These are phyloP conservation scores for Linum tenue DNA, from an alignment of 345 rosid genomes.

Conservation along the genomic window DNA sequence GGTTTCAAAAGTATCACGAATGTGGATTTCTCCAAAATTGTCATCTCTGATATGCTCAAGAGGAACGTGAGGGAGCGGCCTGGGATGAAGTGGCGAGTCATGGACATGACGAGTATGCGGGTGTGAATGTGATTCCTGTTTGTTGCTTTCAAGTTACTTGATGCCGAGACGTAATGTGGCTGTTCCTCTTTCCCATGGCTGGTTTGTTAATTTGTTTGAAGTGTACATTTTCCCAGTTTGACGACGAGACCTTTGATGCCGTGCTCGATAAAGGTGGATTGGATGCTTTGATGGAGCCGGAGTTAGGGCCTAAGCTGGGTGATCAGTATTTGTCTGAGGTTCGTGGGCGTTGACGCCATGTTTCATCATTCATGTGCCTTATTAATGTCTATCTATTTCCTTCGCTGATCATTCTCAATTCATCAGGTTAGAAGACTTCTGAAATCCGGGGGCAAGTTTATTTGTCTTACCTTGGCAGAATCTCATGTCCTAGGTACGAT, in stretches of 20 bases:
- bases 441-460: conserved; percentile 62
- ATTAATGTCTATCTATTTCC: neutral
- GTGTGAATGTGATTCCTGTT: neutral
- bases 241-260: conserved; percentile 46
- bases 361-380: neutral
- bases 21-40: conserved; percentile 83
- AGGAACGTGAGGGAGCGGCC: conserved; percentile 59
- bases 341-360: conserved; percentile 2
- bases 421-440: conserved; percentile 69
- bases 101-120: neutral
- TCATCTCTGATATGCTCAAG: conserved; percentile 77
- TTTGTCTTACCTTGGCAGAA: conserved; percentile 81
- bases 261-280: conserved; percentile 92
- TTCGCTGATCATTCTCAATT: too few species aligned
- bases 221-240: conserved; percentile 33
- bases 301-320: conserved; percentile 65
- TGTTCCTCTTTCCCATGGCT: neutral
- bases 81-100: neutral
- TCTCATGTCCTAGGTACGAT: conserved; percentile 79
- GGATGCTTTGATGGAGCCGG: conserved; percentile 98
- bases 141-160: neutral
- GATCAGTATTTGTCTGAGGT: conserved; percentile 78
- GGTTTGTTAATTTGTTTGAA: neutral
- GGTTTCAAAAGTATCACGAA: conserved; percentile 66
- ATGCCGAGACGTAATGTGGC: neutral